Evolutionary conservation across 2,329 filamentous ascomycete species (phyloP).

Genomic region (Pseudogymnoascus sp.): DNA sequence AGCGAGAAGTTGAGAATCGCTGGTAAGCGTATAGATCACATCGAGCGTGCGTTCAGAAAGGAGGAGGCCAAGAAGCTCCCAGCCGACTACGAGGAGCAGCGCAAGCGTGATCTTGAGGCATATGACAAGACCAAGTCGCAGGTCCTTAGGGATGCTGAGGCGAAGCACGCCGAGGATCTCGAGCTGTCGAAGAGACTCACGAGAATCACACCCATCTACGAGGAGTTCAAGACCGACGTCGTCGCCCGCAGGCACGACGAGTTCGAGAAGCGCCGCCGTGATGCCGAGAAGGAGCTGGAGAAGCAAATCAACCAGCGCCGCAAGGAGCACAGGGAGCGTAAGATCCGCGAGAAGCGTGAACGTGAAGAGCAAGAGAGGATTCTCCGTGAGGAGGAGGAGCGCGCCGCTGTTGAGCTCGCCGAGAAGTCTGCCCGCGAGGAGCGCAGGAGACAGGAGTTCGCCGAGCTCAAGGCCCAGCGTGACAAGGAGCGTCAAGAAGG

Average conservation of each 20-base stretch:
- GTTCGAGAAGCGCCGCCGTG: conserved; percentile 88
- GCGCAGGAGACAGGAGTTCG: conserved; percentile 63
- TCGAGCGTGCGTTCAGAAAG: conserved; percentile 92
- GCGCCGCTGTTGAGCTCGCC: conserved; percentile 70
- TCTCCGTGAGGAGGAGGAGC: conserved; percentile 78
- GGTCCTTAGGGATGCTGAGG: conserved; percentile 69
- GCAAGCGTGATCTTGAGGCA: conserved; percentile 64
- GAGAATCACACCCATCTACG: conserved; percentile 76
- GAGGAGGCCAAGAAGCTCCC: conserved; percentile 89
- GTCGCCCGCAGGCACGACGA: conserved; percentile 85
- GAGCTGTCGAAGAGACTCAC: conserved; percentile 88
- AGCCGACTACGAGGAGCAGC: conserved; percentile 77
- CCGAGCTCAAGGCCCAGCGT: conserved; percentile 56
- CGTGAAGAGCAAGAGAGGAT: conserved; percentile 74
- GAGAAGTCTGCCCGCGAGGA: conserved; percentile 74
- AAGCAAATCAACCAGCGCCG: conserved; percentile 80
- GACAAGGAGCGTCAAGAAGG: conserved; percentile 60
- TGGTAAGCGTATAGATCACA: conserved; percentile 90
- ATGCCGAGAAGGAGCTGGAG: conserved; percentile 87
- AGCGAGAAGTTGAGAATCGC: conserved; percentile 85
- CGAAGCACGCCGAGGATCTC: conserved; percentile 86
- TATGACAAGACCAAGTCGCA: conserved; percentile 74
- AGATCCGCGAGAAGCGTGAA: conserved; percentile 74
- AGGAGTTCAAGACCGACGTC: conserved; percentile 71
- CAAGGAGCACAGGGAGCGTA: conserved; percentile 79